Evolutionary conservation across 768 basidiomycete genomes (phyloP), one percentile per base, ranked within the genome.

Genomic region (Trametes meyenii): DNA sequence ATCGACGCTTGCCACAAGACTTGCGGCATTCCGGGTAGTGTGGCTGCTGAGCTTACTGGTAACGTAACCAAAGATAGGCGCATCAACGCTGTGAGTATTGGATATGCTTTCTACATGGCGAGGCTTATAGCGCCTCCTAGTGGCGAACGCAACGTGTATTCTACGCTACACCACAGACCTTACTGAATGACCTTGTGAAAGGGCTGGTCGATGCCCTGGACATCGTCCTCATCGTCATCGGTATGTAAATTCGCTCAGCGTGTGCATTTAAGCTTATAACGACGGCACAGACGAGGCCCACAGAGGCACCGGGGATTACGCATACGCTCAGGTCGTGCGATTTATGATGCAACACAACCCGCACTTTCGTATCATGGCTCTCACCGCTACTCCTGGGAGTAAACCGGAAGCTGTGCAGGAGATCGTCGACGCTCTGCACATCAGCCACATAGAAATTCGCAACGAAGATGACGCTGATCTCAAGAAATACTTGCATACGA

Each of bases 151-250:
- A 92, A 70, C 81, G 94, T 0, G 85, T 97, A 21, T 94, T 96
- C 71, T 98, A 93, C 71, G 94, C 96, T 87, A 98, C 96, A 0
- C 94, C 96, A 0, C 97, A 98, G 71, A 98, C 96, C 0, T 80
- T 98, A 23, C 79, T 90, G 61, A 96, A 96, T 62, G 97, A 99
- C 71, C 77, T 98, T 21, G 75, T 74, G 7, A 83, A 80, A 1
- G 88, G 87, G 42, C 85, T 80, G 29, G 89, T 94, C 67, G 92
- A 98, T 68, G 81, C 87, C 0, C 73, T 78, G 35, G 89, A 94
- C 68, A 89, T 99, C 24, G 80, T 96, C 29, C 84, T 97, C 40
- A 75, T 97, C 12, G 95, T 99, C 26, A 81, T 98, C 55, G 96
- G 96, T 90, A 62, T 45, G 81, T 13, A 10, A 14, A 17, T 1